phyloP scores from a whole-genome alignment of 1,284 basidiomycete species.

The Singerocomus inundabilis region DNA sequence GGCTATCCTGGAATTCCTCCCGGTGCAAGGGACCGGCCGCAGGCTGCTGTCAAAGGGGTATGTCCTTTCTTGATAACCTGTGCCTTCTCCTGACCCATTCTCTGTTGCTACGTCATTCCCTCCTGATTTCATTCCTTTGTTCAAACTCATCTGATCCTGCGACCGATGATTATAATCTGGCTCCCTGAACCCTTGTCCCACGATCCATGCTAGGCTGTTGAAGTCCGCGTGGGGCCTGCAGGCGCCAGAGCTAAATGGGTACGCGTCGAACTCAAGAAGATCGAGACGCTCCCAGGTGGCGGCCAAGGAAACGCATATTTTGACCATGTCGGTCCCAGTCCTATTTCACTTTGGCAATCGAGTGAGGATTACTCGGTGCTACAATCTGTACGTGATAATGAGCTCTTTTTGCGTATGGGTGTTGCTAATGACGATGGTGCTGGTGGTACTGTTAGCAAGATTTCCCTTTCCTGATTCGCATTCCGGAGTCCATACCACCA shows the following conservation, averaged over 20 bases:
- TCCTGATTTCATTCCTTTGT: slow-evolving; percentile 6
- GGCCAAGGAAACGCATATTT: slow-evolving; percentile 67
- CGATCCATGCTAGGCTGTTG: slow-evolving; percentile 60
- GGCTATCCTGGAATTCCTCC: slow-evolving; percentile 83
- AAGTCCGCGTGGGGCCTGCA: slow-evolving; percentile 68
- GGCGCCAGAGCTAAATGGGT: slow-evolving; percentile 91
- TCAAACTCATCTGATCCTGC: not conserved
- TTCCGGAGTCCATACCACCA: slow-evolving; percentile 84
- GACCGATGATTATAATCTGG: not conserved
- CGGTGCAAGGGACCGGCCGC: slow-evolving; percentile 63
- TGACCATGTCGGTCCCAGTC: slow-evolving; percentile 71
- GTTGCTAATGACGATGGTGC: slow-evolving; percentile 32
- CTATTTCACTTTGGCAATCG: slow-evolving; percentile 68
- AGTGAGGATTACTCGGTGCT: slow-evolving; percentile 70
- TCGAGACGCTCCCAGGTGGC: slow-evolving; percentile 76
- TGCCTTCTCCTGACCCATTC: slow-evolving; percentile 3
- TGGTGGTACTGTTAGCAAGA: slow-evolving; percentile 47
- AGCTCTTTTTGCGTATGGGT: not conserved
- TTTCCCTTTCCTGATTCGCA: slow-evolving; percentile 80
- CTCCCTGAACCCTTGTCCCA: not conserved
- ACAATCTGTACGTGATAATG: slow-evolving; percentile 52
- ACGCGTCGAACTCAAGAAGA: slow-evolving; percentile 81
- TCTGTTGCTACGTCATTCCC: not conserved
- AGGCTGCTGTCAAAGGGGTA: slow-evolving; percentile 80
- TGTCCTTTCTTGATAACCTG: slow-evolving; percentile 26